Evolutionary conservation across 192 early-diverging fungal genomes (phyloP).

Genomic region (Dispira parvispora): DNA sequence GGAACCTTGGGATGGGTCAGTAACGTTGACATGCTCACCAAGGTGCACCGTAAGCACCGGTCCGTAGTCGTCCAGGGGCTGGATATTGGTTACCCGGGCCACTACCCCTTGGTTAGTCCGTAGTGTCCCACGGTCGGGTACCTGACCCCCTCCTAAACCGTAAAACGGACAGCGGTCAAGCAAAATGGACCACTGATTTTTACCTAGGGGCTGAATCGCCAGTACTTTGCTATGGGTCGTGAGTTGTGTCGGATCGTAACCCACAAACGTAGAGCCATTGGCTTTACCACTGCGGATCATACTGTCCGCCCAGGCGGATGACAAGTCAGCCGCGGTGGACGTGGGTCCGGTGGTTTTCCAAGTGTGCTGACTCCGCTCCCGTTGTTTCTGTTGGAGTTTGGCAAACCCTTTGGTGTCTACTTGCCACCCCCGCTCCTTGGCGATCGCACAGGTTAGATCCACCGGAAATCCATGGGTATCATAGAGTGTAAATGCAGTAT

Average conservation of each 20-base stretch:
- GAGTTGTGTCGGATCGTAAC: constrained; percentile 27
- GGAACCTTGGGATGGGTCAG: neutral
- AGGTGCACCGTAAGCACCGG: constrained; percentile 20
- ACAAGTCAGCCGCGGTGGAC: neutral
- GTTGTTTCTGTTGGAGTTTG: constrained; percentile 23
- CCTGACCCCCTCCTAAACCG: constrained; percentile 39
- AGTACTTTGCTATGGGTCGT: constrained; percentile 21
- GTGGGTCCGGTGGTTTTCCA: constrained; percentile 20
- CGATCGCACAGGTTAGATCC: constrained; percentile 33
- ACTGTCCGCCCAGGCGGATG: constrained; percentile 18
- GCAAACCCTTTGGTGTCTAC: constrained; percentile 31
- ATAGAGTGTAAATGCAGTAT: constrained; percentile 34
- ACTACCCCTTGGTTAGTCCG: constrained; percentile 18
- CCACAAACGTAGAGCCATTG: constrained; percentile 20
- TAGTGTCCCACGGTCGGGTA: constrained; percentile 26
- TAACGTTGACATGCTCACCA: constrained; percentile 21
- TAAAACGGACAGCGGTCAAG: constrained; percentile 44
- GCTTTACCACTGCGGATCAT: constrained; percentile 13
- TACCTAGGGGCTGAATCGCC: constrained; percentile 13
- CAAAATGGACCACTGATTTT: neutral
- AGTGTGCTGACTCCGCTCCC: constrained; percentile 25
- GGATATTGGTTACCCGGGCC: constrained; percentile 28
- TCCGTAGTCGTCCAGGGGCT: constrained; percentile 20
- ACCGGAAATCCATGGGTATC: constrained; percentile 42
- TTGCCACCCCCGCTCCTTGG: constrained; percentile 35